Evolutionary conservation across 163 green algal species (phyloP), one percentile per base, ranked within the genome.

Genomic region (Scenedesmus sp.): DNA sequence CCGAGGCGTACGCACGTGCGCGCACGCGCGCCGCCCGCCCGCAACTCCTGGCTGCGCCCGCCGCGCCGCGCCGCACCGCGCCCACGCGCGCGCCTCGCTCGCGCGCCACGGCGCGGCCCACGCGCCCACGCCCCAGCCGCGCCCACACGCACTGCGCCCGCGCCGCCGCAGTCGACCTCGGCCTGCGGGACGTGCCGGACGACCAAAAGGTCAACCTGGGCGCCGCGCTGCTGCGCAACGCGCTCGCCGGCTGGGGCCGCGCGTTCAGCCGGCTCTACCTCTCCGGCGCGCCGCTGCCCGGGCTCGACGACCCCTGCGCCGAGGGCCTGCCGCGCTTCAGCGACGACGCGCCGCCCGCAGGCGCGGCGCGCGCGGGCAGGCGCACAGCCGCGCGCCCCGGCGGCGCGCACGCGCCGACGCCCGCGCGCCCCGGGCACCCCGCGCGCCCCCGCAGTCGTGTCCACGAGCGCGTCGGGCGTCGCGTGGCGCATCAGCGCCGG

Each of bases 141-240:
- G n/a, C n/a, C 10, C 39, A 47, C 39, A 47, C 39, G 39, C 39
- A 10, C 39, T 47, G 39, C 39, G 6, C 39, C 39, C 39, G 6
- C 10, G 39, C 24, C 33, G 73, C 79, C 48, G 33, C 63, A 80
- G 71, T 80, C 34, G 90, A 95, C 18, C 64, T 97, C 29, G 91
- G 88, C 1, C 81, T 90, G 6, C 29, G 10, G 0, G 76, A 86
- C 34, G 89, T 84, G 29, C 63, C 84, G 0, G 87, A 91, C 2
- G 93, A 97, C 63, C 54, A 83, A 42, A 94, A 94, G 77, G 29
- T 93, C 54, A 96, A 95, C 82, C 87, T 91, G 28, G 93, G 91
- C n/a, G 75, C 77, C 33, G 58, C 85, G 33, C 77, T 87, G 18
- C 56, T 90, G 58, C 66, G 66, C 14, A 74, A 48, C 20, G 77